Conservation (phyloP, 805 yeast species). For the Kodamaea nitidulidarum region DNA sequence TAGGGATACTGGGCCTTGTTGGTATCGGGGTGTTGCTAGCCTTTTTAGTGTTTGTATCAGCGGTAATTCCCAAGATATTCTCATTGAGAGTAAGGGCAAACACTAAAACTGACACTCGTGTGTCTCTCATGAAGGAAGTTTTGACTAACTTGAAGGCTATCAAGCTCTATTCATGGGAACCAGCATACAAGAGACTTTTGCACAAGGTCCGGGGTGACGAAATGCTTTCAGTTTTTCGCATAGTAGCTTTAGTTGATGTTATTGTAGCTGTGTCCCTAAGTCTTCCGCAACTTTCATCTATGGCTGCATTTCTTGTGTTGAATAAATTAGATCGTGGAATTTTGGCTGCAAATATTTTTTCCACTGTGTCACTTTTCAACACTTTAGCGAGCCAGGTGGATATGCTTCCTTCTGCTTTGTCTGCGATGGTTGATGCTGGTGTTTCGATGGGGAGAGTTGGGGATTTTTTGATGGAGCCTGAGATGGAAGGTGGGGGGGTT, state of each 20-base stretch:
- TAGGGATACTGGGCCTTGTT: conserved; percentile 24
- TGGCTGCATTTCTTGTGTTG: conserved; percentile 46
- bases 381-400: conserved; percentile 59
- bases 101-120: conserved; percentile 69
- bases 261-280: conserved; percentile 59
- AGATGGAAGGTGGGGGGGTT: no score
- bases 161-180: conserved; percentile 90
- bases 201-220: conserved; percentile 56
- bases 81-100: conserved; percentile 45
- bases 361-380: conserved; percentile 68
- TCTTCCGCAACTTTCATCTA: conserved; percentile 67
- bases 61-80: conserved; percentile 50
- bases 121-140: conserved; percentile 72
- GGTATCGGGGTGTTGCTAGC: conserved; percentile 20
- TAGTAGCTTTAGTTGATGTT: conserved; percentile 56
- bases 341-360: conserved; percentile 60
- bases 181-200: conserved; percentile 61
- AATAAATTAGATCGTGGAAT: conserved; percentile 27
- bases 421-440: conserved; percentile 64
- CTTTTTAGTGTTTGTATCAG: conserved; percentile 40
- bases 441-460: conserved; percentile 60
- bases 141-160: conserved; percentile 74
- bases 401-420: conserved; percentile 67
- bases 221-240: conserved; percentile 51
- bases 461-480: conserved; percentile 45